Conservation (phyloP, 257 asterid species). For the Salvia miltiorrhiza region DNA sequence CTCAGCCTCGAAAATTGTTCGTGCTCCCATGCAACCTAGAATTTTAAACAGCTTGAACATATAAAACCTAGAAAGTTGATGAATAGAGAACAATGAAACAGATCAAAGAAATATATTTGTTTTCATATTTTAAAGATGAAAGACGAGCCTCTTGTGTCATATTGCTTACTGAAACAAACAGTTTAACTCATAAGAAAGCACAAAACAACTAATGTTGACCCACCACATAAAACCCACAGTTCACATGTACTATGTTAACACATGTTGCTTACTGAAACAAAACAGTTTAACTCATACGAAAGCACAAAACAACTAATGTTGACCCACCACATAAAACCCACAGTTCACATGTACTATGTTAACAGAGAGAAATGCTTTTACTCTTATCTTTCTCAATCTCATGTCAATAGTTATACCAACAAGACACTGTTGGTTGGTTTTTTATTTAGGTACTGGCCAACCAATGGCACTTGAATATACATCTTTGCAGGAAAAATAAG, state of each 20-base stretch:
- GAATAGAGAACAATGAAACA: not conserved
- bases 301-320: not conserved
- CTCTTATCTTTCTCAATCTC: not conserved
- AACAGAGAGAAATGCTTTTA: not conserved
- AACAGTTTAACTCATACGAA: not conserved
- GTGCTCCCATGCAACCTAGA: constrained; percentile 99
- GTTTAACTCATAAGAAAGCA: constrained; percentile 2
- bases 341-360: not conserved
- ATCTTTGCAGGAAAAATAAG: not conserved
- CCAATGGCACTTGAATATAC: not conserved
- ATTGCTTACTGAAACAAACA: not conserved
- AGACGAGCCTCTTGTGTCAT: not conserved
- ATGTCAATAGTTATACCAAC: too few relatives aligned
- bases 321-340: constrained; percentile 2
- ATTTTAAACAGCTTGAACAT: constrained; percentile 34
- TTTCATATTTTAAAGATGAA: not conserved
- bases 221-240: not conserved
- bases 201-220: not conserved
- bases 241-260: not conserved
- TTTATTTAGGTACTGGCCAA: not conserved
- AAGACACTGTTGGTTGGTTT: not conserved
- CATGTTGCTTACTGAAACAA: not conserved
- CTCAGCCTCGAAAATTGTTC: constrained; percentile 91
- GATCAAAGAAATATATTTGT: constrained; percentile 1
- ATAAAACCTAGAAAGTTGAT: constrained; percentile 20